A percentile compares a stretch with the other conserved stretches of the same genome.
Conservation (phyloP, 2,329 filamentous ascomycete genomes). For the Phialemonium atrogriseum region DNA sequence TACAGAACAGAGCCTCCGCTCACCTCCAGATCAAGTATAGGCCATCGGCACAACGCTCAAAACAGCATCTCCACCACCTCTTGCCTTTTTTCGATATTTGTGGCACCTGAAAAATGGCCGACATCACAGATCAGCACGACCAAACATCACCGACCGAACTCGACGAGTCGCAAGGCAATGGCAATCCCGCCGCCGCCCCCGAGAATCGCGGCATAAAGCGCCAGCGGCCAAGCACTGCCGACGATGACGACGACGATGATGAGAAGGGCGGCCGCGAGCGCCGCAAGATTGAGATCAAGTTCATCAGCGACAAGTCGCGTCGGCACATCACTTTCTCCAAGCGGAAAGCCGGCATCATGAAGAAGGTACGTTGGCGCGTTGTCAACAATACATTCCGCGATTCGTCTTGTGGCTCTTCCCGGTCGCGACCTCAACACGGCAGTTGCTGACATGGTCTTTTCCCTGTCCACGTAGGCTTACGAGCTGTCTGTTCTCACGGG, state of each 20-base stretch:
- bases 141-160: constrained; percentile 67
- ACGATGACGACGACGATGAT: constrained; percentile 96
- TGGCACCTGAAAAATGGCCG: constrained; percentile 57
- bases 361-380: constrained; percentile 66
- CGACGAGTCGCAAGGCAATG: constrained; percentile 71
- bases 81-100: constrained; percentile 42
- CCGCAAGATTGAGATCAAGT: constrained; percentile 99
- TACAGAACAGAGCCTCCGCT: constrained; percentile 39
- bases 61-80: constrained; percentile 55
- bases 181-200: constrained; percentile 50
- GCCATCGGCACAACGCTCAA: constrained; percentile 58
- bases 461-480: constrained; percentile 66
- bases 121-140: constrained; percentile 71
- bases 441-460: constrained; percentile 4
- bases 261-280: constrained; percentile 97
- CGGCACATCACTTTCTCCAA: constrained; percentile 99
- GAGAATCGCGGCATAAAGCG: constrained; percentile 86
- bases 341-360: constrained; percentile 99
- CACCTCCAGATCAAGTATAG: constrained; percentile 58
- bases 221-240: constrained; percentile 68
- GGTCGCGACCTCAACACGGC: too few species aligned
- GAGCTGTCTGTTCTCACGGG: constrained; percentile 95
- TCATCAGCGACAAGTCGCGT: constrained; percentile 99
- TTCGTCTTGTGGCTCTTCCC: not conserved
- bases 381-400: not conserved